phyloP scores from a whole-genome alignment of 257 asterid species.

The Marsdenia floribunda region DNA sequence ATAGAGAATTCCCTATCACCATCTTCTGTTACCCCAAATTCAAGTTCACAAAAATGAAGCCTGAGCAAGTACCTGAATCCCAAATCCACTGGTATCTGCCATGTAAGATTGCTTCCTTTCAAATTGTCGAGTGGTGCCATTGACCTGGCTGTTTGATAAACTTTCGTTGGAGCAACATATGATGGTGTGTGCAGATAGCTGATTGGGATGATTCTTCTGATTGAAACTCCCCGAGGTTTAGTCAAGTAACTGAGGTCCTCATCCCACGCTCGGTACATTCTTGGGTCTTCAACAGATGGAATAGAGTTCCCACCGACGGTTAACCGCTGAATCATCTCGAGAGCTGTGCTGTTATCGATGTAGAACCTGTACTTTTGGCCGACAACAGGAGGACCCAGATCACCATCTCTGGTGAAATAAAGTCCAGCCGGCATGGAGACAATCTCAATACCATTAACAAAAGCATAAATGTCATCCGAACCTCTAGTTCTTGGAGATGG shows the following conservation, averaged over 20 bases:
- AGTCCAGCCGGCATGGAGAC: slow-evolving; percentile 36
- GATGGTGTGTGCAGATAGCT: slow-evolving; percentile 16
- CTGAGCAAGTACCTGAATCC: slow-evolving; percentile 63
- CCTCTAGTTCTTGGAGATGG: slow-evolving; percentile 25
- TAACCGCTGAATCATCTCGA: slow-evolving; percentile 52
- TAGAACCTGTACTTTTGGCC: slow-evolving; percentile 49
- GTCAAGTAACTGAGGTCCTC: slow-evolving; percentile 39
- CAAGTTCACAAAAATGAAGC: slow-evolving; percentile 48
- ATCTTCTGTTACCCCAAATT: slow-evolving; percentile 19
- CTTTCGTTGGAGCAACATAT: slow-evolving; percentile 33
- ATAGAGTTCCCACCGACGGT: slow-evolving; percentile 53
- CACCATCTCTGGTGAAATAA: slow-evolving; percentile 47
- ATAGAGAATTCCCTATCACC: slow-evolving; percentile 30
- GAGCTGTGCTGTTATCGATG: slow-evolving; percentile 55
- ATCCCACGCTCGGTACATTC: slow-evolving; percentile 53
- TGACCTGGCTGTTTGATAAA: slow-evolving; percentile 46
- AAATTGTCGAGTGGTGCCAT: slow-evolving; percentile 17
- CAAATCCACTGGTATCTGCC: slow-evolving; percentile 52
- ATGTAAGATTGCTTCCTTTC: slow-evolving; percentile 26
- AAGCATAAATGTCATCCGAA: slow-evolving; percentile 29
- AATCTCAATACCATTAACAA: slow-evolving; percentile 52
- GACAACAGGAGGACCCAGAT: slow-evolving; percentile 36
- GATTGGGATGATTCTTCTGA: slow-evolving; percentile 26
- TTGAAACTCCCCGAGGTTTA: slow-evolving; percentile 27
- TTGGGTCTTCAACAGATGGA: slow-evolving; percentile 47